These are phyloP conservation scores for Erythrobasidium yunnanense DNA, from an alignment of 768 basidiomycete genomes.

Conservation along the genomic window DNA sequence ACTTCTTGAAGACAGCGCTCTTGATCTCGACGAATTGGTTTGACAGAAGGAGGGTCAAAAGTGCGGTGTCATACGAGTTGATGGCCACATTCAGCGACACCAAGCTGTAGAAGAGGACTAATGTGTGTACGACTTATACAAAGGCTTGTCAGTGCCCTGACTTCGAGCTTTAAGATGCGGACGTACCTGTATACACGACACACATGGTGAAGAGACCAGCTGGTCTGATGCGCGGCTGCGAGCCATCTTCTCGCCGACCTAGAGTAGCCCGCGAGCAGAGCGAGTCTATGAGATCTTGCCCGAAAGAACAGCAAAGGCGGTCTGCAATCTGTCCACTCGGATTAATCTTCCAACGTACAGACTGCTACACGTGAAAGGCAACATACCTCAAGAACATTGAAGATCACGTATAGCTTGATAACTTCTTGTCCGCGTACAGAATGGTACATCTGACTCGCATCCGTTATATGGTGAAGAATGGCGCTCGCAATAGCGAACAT, in stretches of 20 bases:
- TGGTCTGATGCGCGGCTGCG: conserved; percentile 57
- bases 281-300: conserved; percentile 93
- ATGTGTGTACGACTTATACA: conserved; percentile 62
- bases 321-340: conserved; percentile 98
- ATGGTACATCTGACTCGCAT: conserved; percentile 96
- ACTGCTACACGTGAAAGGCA: no score
- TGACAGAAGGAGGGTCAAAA: conserved; percentile 83
- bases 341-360: no score
- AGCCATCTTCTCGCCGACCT: conserved; percentile 49
- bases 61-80: conserved; percentile 92
- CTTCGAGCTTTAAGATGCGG: background rate
- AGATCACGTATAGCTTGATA: conserved; percentile 97
- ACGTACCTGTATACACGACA: conserved; percentile 66
- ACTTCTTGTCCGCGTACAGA: conserved; percentile 95
- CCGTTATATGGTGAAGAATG: conserved; percentile 69
- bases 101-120: conserved; percentile 93
- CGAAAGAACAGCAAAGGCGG: conserved; percentile 84
- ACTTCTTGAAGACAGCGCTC: conserved; percentile 97
- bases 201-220: conserved; percentile 74
- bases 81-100: conserved; percentile 92
- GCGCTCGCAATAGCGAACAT: conserved; percentile 63
- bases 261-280: conserved; percentile 87
- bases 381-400: conserved; percentile 89
- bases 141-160: background rate
- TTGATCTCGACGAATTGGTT: conserved; percentile 99